Base-by-base conservation (phyloP, 1,139 yeast genomes). In the Blastobotrys aristatus region DNA sequence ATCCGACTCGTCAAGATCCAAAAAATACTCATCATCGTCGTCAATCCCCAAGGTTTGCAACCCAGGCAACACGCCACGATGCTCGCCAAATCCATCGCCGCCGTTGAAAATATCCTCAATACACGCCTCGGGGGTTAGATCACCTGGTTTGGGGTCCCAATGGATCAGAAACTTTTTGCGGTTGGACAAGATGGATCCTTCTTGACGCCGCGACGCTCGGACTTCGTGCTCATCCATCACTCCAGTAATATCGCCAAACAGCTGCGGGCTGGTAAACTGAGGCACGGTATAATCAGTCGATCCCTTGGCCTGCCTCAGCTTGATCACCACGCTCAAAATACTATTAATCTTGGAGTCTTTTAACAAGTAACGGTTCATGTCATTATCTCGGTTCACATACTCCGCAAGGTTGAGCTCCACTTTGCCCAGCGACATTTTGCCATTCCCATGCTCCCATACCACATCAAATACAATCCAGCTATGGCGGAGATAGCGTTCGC, bases 281-380 rank as follows among this genome's bases (percentile, higher is more conserved):
- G 68, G 68, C 49, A 66, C 60, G 31, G 53, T 50, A 46, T 61
- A 73, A 40, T 65, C 67, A 1, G 60, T 51, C 10, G 66, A 64
- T 4, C 83, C 83, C 43, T 75, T 66, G 1, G 70, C 51, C 43
- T 75, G 73, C 56, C 57, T 74, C 63, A 64, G 74, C 62, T 61
- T 76, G 55, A 74, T 72, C 63, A 66, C 67, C 48, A 69, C 72
- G 57, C 76, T 80, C 39, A 87, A 66, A 38, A 89, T 82, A 4
- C 95, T 82, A 63, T 92, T 90, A 20, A 90, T 81, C 57, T 87
- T 87, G 10, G 95, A 83, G 32, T 86, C 77, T 56, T 82, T 82
- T 41, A 90, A 69, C 46, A 90, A 67, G 58, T 84, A 87, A 54
- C 83, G 76, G 48, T 82, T 75, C 18, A 78, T 74, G 31, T 71